Base-by-base conservation (phyloP, 495 filamentous ascomycete species). In the Clohesyomyces aquaticus region DNA sequence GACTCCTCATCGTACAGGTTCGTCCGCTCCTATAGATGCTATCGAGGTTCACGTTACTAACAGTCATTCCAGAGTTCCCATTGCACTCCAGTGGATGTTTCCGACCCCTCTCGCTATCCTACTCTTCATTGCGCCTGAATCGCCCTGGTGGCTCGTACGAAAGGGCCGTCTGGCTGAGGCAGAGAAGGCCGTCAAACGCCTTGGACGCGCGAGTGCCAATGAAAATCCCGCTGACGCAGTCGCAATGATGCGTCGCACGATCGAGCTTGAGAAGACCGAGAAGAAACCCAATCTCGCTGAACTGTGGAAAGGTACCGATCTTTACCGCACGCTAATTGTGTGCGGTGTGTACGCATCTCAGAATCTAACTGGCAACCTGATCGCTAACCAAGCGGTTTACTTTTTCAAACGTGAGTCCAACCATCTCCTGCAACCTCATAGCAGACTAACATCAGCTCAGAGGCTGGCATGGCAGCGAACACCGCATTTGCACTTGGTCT, bases 31-130 rank as follows among this genome's bases (percentile, higher is more conserved):
- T 38, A 46, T 66, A 69, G 49, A 72, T 74, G 43, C 57, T 53
- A 71, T 66, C 38, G 42, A 74, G 69, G 41, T 68, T 57, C 68
- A 71, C 52, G 65, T 57, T 67, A 67, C 70, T 78, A 65, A 78
- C 71, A 65, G 26, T 61, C 29, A 66, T 69, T 59, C 19, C 50
- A 77, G 77, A 63, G 65, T 81, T 58, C 78, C 78, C 47, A 77
- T 80, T 71, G 78, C 76, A 22, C 67, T 81, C 21, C 78, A 81
- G 56, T 81, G 78, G 78, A 73, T 80, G 49, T 81, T 78, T 48
- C 78, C 77, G 51, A 73, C 69, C 47, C 74, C 74, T 28, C 73
- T 76, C 61, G 73, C 71, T 61, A 72, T 75, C 62, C 61, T 75
- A 46, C 47, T 75, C 48, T 74, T 64, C 59, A 0, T 75, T 32